These are phyloP conservation scores for Sphagnum magellanicum DNA, from an alignment of 228 moss, liverwort and hornwort genomes.

Conservation along the genomic window DNA sequence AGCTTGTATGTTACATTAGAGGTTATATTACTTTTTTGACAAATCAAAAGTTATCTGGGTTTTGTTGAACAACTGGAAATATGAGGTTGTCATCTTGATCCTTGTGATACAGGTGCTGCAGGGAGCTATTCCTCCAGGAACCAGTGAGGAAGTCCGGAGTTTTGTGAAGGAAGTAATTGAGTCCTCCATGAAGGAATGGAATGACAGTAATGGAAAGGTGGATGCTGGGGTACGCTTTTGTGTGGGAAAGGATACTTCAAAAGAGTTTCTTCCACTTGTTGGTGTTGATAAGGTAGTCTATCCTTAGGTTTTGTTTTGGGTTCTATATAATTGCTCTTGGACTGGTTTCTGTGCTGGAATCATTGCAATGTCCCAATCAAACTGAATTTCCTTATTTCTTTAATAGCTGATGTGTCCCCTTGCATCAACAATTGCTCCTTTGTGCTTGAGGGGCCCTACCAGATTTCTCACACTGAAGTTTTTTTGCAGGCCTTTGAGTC, in stretches of 20 bases:
- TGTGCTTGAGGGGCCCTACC: too few relatives aligned
- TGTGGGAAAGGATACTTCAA: conserved; percentile 48
- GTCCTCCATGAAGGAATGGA: conserved; percentile 72
- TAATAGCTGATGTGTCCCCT: too few relatives aligned
- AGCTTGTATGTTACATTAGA: too few relatives aligned
- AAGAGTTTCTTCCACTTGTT: conserved; percentile 69
- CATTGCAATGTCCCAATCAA: too few relatives aligned
- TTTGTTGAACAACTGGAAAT: too few relatives aligned
- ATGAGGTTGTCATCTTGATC: too few relatives aligned
- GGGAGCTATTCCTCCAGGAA: conserved; percentile 48
- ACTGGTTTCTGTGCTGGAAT: too few relatives aligned
- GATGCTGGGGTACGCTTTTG: conserved; percentile 74
- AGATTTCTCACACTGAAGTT: too few relatives aligned
- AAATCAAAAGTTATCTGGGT: too few relatives aligned
- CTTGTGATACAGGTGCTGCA: conserved; percentile 34
- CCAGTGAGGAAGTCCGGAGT: conserved; percentile 42
- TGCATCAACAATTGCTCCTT: too few relatives aligned
- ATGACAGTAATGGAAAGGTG: conserved; percentile 57
- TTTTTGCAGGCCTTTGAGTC: conserved; percentile 83
- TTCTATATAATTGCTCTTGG: not conserved
- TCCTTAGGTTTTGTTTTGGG: conserved; percentile 3
- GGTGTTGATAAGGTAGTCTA: conserved; percentile 67
- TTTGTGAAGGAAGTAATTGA: conserved; percentile 76
- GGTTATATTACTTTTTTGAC: too few relatives aligned
- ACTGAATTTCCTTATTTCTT: too few relatives aligned